Conservation (phyloP, 2,329 filamentous ascomycete genomes). For the Sordariomycetes sp. region DNA sequence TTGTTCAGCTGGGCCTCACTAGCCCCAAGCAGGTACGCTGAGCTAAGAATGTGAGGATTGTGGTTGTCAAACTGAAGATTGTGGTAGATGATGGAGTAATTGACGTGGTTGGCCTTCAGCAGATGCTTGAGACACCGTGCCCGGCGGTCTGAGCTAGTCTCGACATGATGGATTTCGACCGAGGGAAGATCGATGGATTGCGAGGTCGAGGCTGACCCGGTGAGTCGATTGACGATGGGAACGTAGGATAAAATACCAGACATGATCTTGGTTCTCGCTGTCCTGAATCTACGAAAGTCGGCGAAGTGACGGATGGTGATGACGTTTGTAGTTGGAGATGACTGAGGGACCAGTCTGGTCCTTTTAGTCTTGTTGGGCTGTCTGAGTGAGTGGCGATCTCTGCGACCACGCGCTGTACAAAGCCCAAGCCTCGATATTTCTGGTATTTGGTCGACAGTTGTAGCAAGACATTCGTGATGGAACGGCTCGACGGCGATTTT, state of each 20-base stretch:
- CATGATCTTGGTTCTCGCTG: constrained; percentile 13
- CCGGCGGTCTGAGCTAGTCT: constrained; percentile 69
- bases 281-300: background rate
- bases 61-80: constrained; percentile 73
- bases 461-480: too few relatives aligned
- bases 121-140: constrained; percentile 83
- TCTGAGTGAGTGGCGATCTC: too few relatives aligned
- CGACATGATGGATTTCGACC: constrained; percentile 68
- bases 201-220: constrained; percentile 12
- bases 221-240: constrained; percentile 16
- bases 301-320: too few relatives aligned
- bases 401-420: too few relatives aligned
- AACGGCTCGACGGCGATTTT: too few relatives aligned
- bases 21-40: constrained; percentile 79
- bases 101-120: constrained; percentile 83
- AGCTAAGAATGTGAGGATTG: constrained; percentile 69
- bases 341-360: too few relatives aligned
- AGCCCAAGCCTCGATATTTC: too few relatives aligned
- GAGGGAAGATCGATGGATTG: constrained; percentile 49
- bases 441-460: too few relatives aligned
- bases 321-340: too few relatives aligned
- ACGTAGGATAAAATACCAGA: constrained; percentile 23
- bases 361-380: too few relatives aligned
- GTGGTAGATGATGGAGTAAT: constrained; percentile 76
- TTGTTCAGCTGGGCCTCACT: constrained; percentile 62